Evolutionary conservation across 192 early-diverging fungal genomes (phyloP).

Genomic region (Chytriomyces sp.): DNA sequence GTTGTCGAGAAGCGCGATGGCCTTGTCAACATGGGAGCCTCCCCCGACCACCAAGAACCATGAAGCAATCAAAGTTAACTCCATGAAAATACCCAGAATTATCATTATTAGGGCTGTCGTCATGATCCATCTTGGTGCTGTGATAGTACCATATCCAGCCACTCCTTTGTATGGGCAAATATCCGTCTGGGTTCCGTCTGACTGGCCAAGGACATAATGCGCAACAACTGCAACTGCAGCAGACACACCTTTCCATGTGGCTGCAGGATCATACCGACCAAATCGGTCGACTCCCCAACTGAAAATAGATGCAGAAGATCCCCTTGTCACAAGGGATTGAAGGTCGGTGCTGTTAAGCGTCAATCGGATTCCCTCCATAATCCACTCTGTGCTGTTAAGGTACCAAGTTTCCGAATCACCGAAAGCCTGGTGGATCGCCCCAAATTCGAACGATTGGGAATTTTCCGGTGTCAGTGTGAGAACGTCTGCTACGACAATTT

Average conservation of each 20-base stretch:
- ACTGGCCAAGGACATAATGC: conserved; percentile 3
- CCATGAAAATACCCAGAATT: background rate
- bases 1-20: background rate
- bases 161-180: background rate
- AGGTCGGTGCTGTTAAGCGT: background rate
- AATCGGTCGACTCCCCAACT: background rate
- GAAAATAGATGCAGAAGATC: background rate
- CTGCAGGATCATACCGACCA: background rate
- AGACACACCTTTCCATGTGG: conserved; percentile 1
- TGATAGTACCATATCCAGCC: background rate
- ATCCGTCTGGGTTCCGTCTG: background rate
- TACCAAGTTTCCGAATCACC: background rate
- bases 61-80: background rate
- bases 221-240: background rate
- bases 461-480: too few species aligned
- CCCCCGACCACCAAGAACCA: conserved; percentile 10
- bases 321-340: background rate
- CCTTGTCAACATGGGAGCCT: background rate
- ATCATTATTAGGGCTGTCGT: background rate
- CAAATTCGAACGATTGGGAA: background rate
- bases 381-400: conserved; percentile 8
- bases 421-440: background rate
- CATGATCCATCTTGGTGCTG: background rate
- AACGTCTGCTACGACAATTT: background rate
- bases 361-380: background rate